phyloP scores from a whole-genome alignment of 495 filamentous ascomycete genomes.

The Penicillium taxi region DNA sequence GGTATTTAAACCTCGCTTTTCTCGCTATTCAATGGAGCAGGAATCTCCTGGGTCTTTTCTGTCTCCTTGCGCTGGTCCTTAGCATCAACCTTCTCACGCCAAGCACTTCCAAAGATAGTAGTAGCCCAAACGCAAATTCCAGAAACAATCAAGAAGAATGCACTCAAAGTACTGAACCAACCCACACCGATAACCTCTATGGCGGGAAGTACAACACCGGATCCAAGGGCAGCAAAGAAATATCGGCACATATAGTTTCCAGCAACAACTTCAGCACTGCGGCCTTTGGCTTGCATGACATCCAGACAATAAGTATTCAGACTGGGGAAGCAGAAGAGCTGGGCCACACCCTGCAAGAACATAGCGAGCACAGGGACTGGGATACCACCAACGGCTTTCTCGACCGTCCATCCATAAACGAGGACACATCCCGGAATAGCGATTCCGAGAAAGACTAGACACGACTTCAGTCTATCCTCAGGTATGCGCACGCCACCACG shows the following conservation, averaged over 20 bases:
- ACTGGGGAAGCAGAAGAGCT: slow-evolving; percentile 65
- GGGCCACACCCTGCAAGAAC: slow-evolving; percentile 63
- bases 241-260: slow-evolving; percentile 69
- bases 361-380: slow-evolving; percentile 60
- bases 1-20: too few species aligned
- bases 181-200: slow-evolving; percentile 61
- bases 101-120: slow-evolving; percentile 45
- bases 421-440: slow-evolving; percentile 59
- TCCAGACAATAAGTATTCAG: slow-evolving; percentile 72
- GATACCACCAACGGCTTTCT: slow-evolving; percentile 58
- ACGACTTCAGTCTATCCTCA: slow-evolving; percentile 60
- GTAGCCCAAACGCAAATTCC: slow-evolving; percentile 39
- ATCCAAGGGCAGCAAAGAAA: slow-evolving; percentile 56
- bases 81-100: slow-evolving; percentile 46
- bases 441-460: slow-evolving; percentile 50
- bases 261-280: slow-evolving; percentile 60
- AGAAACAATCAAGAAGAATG: slow-evolving; percentile 45
- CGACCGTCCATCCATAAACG: slow-evolving; percentile 65
- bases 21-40: neutral
- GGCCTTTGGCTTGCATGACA: slow-evolving; percentile 53
- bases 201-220: slow-evolving; percentile 58
- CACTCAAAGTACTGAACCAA: slow-evolving; percentile 52
- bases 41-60: neutral
- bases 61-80: slow-evolving; percentile 18
- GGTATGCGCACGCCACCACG: slow-evolving; percentile 52